Base-by-base conservation (phyloP, 371 early-diverging fungal genomes). In the Mucor plumbeus region DNA sequence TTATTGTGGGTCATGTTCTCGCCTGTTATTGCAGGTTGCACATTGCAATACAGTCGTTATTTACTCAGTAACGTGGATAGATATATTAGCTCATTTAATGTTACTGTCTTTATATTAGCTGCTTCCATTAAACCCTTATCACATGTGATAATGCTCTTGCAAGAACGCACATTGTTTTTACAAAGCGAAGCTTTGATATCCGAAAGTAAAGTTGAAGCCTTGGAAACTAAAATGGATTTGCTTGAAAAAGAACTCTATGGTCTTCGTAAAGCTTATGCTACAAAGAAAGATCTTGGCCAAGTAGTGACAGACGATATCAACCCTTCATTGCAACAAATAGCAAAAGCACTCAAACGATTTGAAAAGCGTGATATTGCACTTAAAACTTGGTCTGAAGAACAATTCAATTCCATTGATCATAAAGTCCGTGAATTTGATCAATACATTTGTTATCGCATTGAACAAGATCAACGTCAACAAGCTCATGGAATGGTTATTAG, bases 251-350 rank as follows among this genome's bases (percentile, higher is more conserved):
- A 88, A 60, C 63, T 90, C 43, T 62, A 75, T n/a, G 80, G 77
- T 36, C 73, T 90, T 70, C 83, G 87, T 39, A 78, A 81, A 40
- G 88, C 85, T 7, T 87, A 77, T 75, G 89, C 88, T 11, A 90
- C 89, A n/a, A 88, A 88, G 75, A 76, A 83, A 19, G 90, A 88
- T 59, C 69, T 90, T 26, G 79, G 79, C 11, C 86, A 87, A 70
- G 19, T 50, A 11, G 73, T 78, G 57, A 66, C 65, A 38, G 69
- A 69, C 34, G 73, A 67, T 15, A 59, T 77, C 11, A 63, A 66
- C n/a, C 76, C 76, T 5, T 67, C 71, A 1, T 48, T 82, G 17
- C 61, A 72, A 19, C 81, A 84, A 55, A 64, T 86, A 34, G 73
- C 82, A 33, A 84, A 84, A 56, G 72, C 81, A 5, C 69, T 85